Base-by-base conservation (phyloP, 495 filamentous ascomycete genomes). In the Daldinia childiae region DNA sequence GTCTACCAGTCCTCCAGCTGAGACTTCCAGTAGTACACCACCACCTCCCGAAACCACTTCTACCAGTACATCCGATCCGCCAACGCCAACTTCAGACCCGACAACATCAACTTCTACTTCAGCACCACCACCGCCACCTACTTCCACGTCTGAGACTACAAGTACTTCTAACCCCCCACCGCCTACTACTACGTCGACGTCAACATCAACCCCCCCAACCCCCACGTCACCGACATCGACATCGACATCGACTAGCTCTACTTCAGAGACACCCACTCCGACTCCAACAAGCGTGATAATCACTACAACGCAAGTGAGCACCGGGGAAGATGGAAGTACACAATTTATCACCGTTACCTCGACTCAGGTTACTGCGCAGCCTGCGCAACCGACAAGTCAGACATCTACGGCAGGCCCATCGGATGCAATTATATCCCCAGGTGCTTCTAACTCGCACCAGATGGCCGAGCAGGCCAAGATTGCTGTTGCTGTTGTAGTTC, bases 401-500 rank as follows among this genome's bases (percentile, higher is more conserved):
- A 21, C 74, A 21, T 58, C 76, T 7, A 69, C 79, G 27, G 76
- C 78, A 21, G 75, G 76, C 3, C 17, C 79, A 0, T 64, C 55
- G 30, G 72, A 61, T 26, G 34, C 71, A 32, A 59, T 77, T 67
- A 79, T 83, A 48, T 79, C 56, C 63, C 64, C 81, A 5, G 77
- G 74, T 38, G 56, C 74, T 15, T 77, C 74, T 32, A 64, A 43
- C 6, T 66, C 68, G 11, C 51, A 41, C 1, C 87, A 90, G 15
- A 83, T 95, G 4, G 83, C 81, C 15, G 79, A 86, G 34, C 85
- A 83, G 48, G 90, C 89, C 21, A 94, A 86, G 63, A 95, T 95
- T 68, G 95, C 96, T 6, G 88, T 99, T 19, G 96, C 95, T 2
- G 95, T 99, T 0, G 93, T 98, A 6, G 90, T 98, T 2, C 95